phyloP scores from a whole-genome alignment of 2,329 filamentous ascomycete genomes.

The Aspergillus ibericus region DNA sequence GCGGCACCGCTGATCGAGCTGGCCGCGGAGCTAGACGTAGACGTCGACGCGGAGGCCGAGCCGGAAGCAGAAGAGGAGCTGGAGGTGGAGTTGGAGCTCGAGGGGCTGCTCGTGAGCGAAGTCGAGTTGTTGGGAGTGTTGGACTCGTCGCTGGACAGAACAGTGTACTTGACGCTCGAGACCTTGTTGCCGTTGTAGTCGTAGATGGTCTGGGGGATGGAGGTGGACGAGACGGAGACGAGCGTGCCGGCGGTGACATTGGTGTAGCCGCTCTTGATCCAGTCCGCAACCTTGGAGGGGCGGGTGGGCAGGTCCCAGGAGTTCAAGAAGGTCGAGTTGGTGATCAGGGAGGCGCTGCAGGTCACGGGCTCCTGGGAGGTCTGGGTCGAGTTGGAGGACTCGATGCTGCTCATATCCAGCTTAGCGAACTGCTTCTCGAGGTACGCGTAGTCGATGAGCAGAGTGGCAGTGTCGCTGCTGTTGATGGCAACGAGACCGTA shows the following conservation, averaged over 20 bases:
- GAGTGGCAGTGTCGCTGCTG: slow-evolving; percentile 56
- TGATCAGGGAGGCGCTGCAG: slow-evolving; percentile 69
- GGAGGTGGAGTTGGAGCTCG: slow-evolving; percentile 14
- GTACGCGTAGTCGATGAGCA: slow-evolving; percentile 68
- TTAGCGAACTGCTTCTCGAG: slow-evolving; percentile 73
- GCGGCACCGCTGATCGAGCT: slow-evolving; percentile 12
- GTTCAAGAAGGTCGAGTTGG: slow-evolving; percentile 63
- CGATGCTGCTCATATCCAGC: slow-evolving; percentile 68
- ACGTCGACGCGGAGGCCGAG: neutral
- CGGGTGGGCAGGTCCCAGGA: slow-evolving; percentile 75
- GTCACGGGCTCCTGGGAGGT: slow-evolving; percentile 58
- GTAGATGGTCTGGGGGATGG: slow-evolving; percentile 59
- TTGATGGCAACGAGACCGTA: slow-evolving; percentile 63
- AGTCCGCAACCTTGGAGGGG: slow-evolving; percentile 65
- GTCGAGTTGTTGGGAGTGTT: slow-evolving; percentile 54
- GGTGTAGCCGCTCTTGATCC: slow-evolving; percentile 75
- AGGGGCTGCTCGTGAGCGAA: slow-evolving; percentile 16
- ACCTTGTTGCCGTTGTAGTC: slow-evolving; percentile 59
- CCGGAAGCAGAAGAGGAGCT: slow-evolving; percentile 17
- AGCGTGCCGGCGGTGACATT: slow-evolving; percentile 66
- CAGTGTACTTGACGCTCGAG: slow-evolving; percentile 61
- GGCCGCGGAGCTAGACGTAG: slow-evolving; percentile 4
- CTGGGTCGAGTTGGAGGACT: slow-evolving; percentile 60
- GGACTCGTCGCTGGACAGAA: slow-evolving; percentile 52
- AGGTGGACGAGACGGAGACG: slow-evolving; percentile 58